Evolutionary conservation across 2,329 filamentous ascomycete species (phyloP).

Genomic region (Pyricularia sp.): DNA sequence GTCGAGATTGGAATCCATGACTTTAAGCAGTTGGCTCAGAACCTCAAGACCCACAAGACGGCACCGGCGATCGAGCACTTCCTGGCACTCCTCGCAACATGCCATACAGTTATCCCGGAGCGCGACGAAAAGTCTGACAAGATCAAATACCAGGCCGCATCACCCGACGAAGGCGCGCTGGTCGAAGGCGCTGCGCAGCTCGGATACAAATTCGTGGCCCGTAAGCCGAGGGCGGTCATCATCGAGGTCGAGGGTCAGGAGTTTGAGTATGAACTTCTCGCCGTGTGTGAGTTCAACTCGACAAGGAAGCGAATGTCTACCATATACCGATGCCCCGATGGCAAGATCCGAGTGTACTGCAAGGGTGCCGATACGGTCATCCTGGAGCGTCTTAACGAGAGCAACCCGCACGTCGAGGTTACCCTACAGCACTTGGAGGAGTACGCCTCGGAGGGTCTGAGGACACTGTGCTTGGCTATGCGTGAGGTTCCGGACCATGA

Average conservation of each 20-base stretch:
- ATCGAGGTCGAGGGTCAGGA: conserved; percentile 67
- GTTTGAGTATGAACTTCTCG: conserved; percentile 79
- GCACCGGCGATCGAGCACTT: conserved; percentile 64
- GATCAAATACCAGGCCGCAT: conserved; percentile 97
- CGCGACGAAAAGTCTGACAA: conserved; percentile 63
- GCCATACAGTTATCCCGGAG: conserved; percentile 96
- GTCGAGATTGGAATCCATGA: conserved; percentile 74
- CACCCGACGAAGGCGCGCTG: conserved; percentile 92
- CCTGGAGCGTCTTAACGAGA: conserved; percentile 72
- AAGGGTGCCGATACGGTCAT: conserved; percentile 98
- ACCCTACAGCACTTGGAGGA: conserved; percentile 90
- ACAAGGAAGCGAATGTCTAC: conserved; percentile 96
- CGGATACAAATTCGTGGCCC: conserved; percentile 83
- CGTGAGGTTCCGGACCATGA: conserved; percentile 86
- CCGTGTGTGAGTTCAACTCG: conserved; percentile 99
- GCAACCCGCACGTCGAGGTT: conserved; percentile 81
- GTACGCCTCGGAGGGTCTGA: conserved; percentile 90
- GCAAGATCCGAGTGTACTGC: conserved; percentile 86
- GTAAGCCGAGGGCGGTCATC: conserved; percentile 81
- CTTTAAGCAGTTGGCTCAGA: conserved; percentile 65
- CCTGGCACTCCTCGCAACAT: conserved; percentile 75
- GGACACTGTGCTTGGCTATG: conserved; percentile 91
- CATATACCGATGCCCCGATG: conserved; percentile 92
- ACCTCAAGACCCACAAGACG: conserved; percentile 49
- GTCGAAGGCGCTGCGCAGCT: conserved; percentile 81